Conservation (phyloP, 2,329 filamentous ascomycete genomes). For the Aureobasidium sp. region DNA sequence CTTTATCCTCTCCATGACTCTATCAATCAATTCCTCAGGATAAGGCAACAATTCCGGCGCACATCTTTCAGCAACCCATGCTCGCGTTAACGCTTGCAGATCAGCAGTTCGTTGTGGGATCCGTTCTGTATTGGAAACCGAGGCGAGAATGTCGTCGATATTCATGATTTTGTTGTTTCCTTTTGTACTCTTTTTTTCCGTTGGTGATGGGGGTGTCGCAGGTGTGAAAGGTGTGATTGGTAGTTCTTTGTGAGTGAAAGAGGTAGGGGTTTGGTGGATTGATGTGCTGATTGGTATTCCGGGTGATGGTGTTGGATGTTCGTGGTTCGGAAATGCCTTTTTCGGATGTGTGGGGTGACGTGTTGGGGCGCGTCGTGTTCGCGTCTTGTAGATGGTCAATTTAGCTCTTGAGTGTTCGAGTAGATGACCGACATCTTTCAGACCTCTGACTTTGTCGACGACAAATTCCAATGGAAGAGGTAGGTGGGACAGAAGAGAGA, state of each 20-base stretch:
- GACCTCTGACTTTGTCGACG: no score
- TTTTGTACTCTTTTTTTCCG: no score
- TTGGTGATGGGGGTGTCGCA: no score
- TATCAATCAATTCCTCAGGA: constrained; percentile 79
- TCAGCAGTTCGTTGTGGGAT: constrained; percentile 72
- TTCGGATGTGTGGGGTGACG: constrained; percentile 1
- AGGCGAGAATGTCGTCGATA: constrained; percentile 59
- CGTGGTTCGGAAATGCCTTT: neutral
- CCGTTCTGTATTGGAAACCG: constrained; percentile 44
- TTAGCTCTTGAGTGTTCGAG: no score
- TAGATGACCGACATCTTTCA: neutral
- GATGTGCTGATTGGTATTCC: neutral
- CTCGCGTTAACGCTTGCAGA: constrained; percentile 88
- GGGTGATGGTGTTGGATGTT: neutral
- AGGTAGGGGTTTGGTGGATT: neutral
- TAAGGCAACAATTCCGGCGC: constrained; percentile 91
- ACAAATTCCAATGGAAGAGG: no score
- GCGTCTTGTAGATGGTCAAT: neutral
- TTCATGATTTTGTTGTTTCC: constrained; percentile 38
- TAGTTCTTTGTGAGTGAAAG: no score
- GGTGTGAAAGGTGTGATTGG: no score
- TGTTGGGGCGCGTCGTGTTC: constrained; percentile 9
- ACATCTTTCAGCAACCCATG: constrained; percentile 93
- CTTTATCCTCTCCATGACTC: constrained; percentile 65
- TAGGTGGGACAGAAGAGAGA: no score